Base-by-base conservation (phyloP, 257 asterid genomes). In the Thymus quinquecostatus region DNA sequence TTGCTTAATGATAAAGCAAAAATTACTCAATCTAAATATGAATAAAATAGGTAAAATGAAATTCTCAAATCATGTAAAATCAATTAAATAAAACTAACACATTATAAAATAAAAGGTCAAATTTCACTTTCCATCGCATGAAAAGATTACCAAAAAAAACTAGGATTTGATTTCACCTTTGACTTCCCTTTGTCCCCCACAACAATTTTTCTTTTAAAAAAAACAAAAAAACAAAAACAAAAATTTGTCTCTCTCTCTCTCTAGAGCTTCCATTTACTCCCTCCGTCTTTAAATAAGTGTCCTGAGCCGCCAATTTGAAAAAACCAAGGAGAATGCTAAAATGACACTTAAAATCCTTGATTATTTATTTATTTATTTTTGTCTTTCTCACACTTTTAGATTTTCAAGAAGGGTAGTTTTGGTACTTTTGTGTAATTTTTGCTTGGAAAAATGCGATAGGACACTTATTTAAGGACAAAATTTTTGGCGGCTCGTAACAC, bases 181-280 rank as follows among this genome's bases (percentile, higher is more conserved):
- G 75, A 69, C 76, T 64, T 69, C 41, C 28, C 3, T n/a, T 69
- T 62, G 60, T 61, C 60, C 48, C 60, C 50, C 48, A n/a, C 59
- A 4, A 33, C 29, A 13, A 4, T 14, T 30, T 54, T 14, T n/a
- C n/a, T 12, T 10, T 10, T 14, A 11, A 13, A 10, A 34, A 10
- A 55, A 60, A 6, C 1, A 38, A n/a, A 6, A 38, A 38, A 28
- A 27, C 12, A 14, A 55, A 55, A 55, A 28, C 28, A 10, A 57
- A 58, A 10, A 10, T 12, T 0, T 6, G 2, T 8, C 49, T n/a
- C 50, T 12, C 27, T 4, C n/a, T 10, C 56, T 56, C 28, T 29
- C 14, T 34, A 47, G 27, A 50, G 34, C 63, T 47, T 57, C 54
- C 48, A 40, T 34, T 5, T 66, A 33, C 36, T n/a, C n/a, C n/a